Evolutionary conservation across 2,329 filamentous ascomycete species (phyloP), one percentile per base, ranked within the genome.

Genomic region (Pseudocercospora fijiensis): DNA sequence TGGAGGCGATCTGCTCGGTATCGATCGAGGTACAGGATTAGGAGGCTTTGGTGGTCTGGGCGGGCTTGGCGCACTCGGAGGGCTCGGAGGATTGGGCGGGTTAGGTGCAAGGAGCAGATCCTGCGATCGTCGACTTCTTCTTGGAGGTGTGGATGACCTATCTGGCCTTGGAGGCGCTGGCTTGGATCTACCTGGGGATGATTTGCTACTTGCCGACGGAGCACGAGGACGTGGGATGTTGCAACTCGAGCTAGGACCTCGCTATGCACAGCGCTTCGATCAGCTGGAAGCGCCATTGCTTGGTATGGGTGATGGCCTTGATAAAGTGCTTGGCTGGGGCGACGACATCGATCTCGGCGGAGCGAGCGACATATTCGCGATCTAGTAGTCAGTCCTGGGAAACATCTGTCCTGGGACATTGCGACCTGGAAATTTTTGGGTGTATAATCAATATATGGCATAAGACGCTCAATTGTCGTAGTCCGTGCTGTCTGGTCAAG

Each of bases 171-270:
- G 30, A 22, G 20, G 41, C 10, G 58, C 26, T 4, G 43, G 49
- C 4, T 22, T 61, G 22, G 28, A 61, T 30, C n/a, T 51, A 33
- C 22, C 52, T n/a, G 13, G 30, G 24, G 27, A 57, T 49, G 56
- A 57, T 11, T 33, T 55, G 27, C 55, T 55, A 6, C 30, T 65
- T 4, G 58, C 52, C 20, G 59, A 59, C 11, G 55, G 60, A 37
- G 10, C 41, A 20, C 41, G 47, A 26, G 56, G 58, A 6, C 53
- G 60, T 6, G 47, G 45, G 5, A 28, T 65, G 26, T n/a, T 61
- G 16, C 58, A 65, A n/a, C 24, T 65, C 10, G 57, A 57, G 24
- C 47, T 65, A 55, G 63, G 63, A 22, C 55, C 55, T 51, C 63
- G 59, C 8, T 65, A 65, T n/a, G 59, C 58, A 27, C 56, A 57